Conservation (phyloP, 2,329 filamentous ascomycete genomes). For the Sporothrix brasiliensis region DNA sequence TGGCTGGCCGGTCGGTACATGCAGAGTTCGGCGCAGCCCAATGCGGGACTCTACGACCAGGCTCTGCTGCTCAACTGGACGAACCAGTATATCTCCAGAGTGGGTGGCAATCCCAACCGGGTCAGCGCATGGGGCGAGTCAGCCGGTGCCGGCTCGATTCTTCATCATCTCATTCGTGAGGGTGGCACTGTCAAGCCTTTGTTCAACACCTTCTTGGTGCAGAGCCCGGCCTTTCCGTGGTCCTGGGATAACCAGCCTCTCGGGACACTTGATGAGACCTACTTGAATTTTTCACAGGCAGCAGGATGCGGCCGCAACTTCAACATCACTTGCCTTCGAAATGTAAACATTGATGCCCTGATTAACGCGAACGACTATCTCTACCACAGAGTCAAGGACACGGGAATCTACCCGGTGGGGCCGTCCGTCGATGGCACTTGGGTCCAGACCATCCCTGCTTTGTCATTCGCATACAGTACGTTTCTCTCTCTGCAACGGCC, state of each 20-base stretch:
- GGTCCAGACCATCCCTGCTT: conserved; percentile 8
- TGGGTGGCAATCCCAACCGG: background rate
- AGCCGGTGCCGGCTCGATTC: conserved; percentile 6
- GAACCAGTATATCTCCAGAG: conserved; percentile 7
- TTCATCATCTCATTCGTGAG: background rate
- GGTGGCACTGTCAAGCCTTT: background rate
- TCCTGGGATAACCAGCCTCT: conserved; percentile 1
- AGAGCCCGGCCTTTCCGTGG: conserved; percentile 7
- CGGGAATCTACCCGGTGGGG: conserved; percentile 1
- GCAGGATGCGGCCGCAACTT: background rate
- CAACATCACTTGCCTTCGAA: conserved; percentile 4
- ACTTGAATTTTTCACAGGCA: conserved; percentile 5
- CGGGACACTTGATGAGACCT: background rate
- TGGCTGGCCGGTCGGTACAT: background rate
- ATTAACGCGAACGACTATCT: background rate
- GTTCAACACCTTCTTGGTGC: conserved; percentile 5
- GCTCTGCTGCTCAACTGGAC: conserved; percentile 8
- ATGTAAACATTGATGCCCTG: background rate
- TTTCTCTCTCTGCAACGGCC: background rate
- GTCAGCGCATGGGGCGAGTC: conserved; percentile 9
- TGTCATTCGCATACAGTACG: background rate
- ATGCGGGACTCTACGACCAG: conserved; percentile 4
- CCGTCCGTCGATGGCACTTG: conserved; percentile 2
- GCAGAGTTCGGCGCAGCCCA: background rate
- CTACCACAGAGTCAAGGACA: conserved; percentile 2